Percentiles rank a stretch among this genome's conserved stretches.
Conservation (phyloP, 2,329 filamentous ascomycete genomes). For the Claviceps sp. region DNA sequence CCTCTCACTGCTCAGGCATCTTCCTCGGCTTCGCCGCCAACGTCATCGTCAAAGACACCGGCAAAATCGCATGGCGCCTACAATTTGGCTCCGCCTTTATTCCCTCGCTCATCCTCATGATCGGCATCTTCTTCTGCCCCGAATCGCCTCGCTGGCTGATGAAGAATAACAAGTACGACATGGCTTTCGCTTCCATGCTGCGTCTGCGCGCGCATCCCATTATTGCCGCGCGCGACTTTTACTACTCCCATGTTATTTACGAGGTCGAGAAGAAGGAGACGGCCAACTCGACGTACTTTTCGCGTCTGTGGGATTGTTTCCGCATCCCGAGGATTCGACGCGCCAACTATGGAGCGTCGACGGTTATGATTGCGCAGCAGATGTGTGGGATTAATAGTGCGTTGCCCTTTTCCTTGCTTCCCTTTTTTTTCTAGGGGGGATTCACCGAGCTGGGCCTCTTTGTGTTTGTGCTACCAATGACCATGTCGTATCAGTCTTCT, state of each 20-base stretch:
- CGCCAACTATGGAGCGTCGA: conserved; percentile 61
- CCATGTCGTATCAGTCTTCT: not conserved
- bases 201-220: conserved; percentile 36
- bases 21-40: conserved; percentile 36
- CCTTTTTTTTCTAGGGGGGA: too few relatives aligned
- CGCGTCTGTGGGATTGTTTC: conserved; percentile 40
- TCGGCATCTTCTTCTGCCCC: conserved; percentile 47
- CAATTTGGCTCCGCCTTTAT: conserved; percentile 44
- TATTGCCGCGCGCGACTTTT: conserved; percentile 44
- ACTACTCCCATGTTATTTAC: conserved; percentile 29
- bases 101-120: conserved; percentile 33
- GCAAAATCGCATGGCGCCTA: conserved; percentile 41
- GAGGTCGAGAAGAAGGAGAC: conserved; percentile 18
- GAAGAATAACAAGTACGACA: conserved; percentile 44
- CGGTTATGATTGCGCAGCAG: conserved; percentile 66
- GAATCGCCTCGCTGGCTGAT: conserved; percentile 50
- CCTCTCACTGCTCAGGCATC: conserved; percentile 16
- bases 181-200: conserved; percentile 40
- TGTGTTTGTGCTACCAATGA: not conserved
- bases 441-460: too few relatives aligned
- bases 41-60: conserved; percentile 38
- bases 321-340: conserved; percentile 53
- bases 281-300: conserved; percentile 16
- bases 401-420: not conserved
- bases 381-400: conserved; percentile 32